Evolutionary conservation across 129 eudicot genomes (phyloP), one percentile per base, ranked within the genome.

Genomic region (Ambrosia trifida): DNA sequence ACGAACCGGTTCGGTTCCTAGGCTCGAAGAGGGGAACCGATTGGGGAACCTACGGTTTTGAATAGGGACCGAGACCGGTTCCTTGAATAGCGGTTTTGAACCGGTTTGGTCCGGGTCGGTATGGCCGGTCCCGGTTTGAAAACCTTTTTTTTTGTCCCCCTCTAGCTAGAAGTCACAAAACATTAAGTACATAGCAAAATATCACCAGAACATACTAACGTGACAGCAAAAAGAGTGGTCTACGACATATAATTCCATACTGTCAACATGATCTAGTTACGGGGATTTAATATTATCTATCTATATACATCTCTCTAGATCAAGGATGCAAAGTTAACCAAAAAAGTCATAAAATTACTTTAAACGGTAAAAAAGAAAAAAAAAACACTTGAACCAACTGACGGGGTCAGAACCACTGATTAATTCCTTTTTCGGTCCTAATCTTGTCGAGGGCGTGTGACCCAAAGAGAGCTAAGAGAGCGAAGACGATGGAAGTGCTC

Each of bases 401-500:
- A 73, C 44, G 16, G 41, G 31, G 24, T 19, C 11, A 3, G 35
- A 33, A 62, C 30, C 46, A 50, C 5, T 18, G 49, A 41, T 67
- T 16, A 11, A 17, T 12, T 78, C 17, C 38, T 41, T 68, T 40
- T 59, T 61, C 47, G 66, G 31, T 56, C 74, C 79, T 80, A 88
- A 12, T 80, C 90, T 57, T 81, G 88, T 60, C 95, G 86, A 1
- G 91, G 88, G 50, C 89, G 89, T 1, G 93, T 85, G 80, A 78
- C 41, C 96, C 96, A 90, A 50, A 87, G 92, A 46, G 95, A 82
- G 66, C 95, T 90, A 60, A 90, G 89, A 59, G 96, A 85, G 0
- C 96, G 91, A 56, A 90, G 96, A 49, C 96, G 96, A 19, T 90
- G 95, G 77, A 85, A 87, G 76, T 90, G 89, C 79, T 90, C 96